Base-by-base conservation (phyloP, 139 green algal species). In the Chlamydomonas incerta region DNA sequence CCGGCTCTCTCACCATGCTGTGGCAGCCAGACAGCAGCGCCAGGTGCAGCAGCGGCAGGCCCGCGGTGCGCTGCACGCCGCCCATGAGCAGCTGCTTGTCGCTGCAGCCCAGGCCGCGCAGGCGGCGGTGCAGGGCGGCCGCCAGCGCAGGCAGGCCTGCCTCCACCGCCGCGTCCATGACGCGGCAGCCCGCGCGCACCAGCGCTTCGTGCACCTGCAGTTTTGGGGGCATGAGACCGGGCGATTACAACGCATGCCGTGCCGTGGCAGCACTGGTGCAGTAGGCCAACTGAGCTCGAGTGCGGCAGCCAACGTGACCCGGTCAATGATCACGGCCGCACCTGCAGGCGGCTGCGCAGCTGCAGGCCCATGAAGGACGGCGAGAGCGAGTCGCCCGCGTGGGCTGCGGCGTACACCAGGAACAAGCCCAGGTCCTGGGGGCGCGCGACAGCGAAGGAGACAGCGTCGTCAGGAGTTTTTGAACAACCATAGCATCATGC, bases 1-100 rank as follows among this genome's bases (percentile, higher is more conserved):
- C 15, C 18, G 52, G 18, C 52, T 28, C 34, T 5, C 63, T 2
- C 63, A 70, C 63, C 63, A 70, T 70, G 26, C 23, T 4, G n/a
- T 9, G 13, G 18, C 63, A 17, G 63, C 63, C 29, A 11, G 63
- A 70, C 63, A 70, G 63, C 63, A 70, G 63, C 63, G 63, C 29
- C n/a, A 70, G 63, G 63, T 70, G 63, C 63, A 70, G 63, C 63
- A 70, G 63, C 63, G 63, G 63, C 63, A 70, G 63, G 14, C 63
- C 63, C 63, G 63, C 63, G 63, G 63, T 3, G 6, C 63, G 63
- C 13, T 37, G 13, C 63, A 70, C n/a, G n/a, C 63, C 63, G 63
- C 63, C 63, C 63, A 37, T 24, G 26, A 70, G 63, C 63, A 70
- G 29, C 63, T 70, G 26, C 63, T 23, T 28, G 63, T 70, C 63